Evolutionary conservation across 495 filamentous ascomycete genomes (phyloP).

Genomic region (Hypoxylon fuscum): DNA sequence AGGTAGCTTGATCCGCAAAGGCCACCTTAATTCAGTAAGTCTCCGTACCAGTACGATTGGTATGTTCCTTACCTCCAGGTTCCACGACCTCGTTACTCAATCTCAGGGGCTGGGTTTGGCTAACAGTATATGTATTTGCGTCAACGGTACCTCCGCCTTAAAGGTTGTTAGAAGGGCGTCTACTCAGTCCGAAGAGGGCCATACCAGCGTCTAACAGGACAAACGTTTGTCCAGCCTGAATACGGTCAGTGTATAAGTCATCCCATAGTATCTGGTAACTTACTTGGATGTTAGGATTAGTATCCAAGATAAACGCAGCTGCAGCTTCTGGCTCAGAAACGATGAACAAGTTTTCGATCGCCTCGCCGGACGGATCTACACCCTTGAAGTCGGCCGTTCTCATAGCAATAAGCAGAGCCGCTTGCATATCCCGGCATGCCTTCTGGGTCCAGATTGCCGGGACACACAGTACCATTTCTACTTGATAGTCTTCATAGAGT

Average conservation of each 20-base stretch:
- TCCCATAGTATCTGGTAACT: background rate
- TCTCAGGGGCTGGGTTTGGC: slow-evolving; percentile 40
- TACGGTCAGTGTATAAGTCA: slow-evolving; percentile 4
- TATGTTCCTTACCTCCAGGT: background rate
- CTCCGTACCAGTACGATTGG: slow-evolving; percentile 2
- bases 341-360: slow-evolving; percentile 40
- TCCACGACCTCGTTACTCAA: slow-evolving; percentile 18
- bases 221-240: slow-evolving; percentile 4
- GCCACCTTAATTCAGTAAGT: slow-evolving; percentile 14
- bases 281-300: background rate
- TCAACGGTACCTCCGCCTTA: slow-evolving; percentile 57
- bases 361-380: slow-evolving; percentile 23
- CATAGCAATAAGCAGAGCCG: slow-evolving; percentile 41
- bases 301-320: slow-evolving; percentile 38
- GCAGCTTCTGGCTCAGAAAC: slow-evolving; percentile 48
- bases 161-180: slow-evolving; percentile 41
- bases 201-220: slow-evolving; percentile 32
- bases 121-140: slow-evolving; percentile 51
- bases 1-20: slow-evolving; percentile 29
- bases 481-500: slow-evolving; percentile 11
- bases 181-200: slow-evolving; percentile 16
- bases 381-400: slow-evolving; percentile 27
- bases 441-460: slow-evolving; percentile 44
- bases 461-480: slow-evolving; percentile 44
- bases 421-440: slow-evolving; percentile 45